phyloP scores from a whole-genome alignment of 2,329 filamentous ascomycete species.

The Beauveria scarabaeidicola region DNA sequence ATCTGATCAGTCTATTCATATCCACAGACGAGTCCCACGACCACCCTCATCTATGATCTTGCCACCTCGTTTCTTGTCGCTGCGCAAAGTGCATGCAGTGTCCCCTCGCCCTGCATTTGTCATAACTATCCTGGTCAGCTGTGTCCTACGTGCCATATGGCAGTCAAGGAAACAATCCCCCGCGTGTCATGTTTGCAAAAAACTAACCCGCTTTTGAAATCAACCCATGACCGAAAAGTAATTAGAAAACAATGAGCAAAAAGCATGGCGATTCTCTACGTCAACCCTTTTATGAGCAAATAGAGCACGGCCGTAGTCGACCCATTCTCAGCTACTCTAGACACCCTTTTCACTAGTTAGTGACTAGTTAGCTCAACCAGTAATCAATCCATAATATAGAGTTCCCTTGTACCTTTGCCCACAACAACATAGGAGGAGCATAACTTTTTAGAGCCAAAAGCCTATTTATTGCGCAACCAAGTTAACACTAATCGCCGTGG shows the following conservation, averaged over 20 bases:
- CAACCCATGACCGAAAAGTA: background rate
- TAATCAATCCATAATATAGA: slow-evolving; percentile 3
- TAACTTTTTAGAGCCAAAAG: background rate
- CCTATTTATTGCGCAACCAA: background rate
- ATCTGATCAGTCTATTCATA: too few species aligned
- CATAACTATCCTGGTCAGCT: background rate
- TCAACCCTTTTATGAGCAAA: too few species aligned
- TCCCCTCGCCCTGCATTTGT: too few species aligned
- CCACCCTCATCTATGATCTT: background rate
- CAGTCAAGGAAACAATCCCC: background rate
- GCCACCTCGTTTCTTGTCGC: background rate
- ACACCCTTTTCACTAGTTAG: too few species aligned
- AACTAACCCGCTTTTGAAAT: background rate
- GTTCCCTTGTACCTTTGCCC: background rate
- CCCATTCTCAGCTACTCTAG: background rate
- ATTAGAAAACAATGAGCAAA: too few species aligned
- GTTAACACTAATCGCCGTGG: background rate
- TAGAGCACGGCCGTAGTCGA: background rate
- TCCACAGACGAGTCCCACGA: too few species aligned
- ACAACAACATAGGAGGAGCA: background rate
- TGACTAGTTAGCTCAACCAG: background rate
- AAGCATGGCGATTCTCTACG: too few species aligned
- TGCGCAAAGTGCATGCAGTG: background rate
- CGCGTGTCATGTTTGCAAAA: background rate
- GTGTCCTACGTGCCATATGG: background rate